Base-by-base conservation (phyloP, 805 yeast species). In the Starmerella stigmatis region DNA sequence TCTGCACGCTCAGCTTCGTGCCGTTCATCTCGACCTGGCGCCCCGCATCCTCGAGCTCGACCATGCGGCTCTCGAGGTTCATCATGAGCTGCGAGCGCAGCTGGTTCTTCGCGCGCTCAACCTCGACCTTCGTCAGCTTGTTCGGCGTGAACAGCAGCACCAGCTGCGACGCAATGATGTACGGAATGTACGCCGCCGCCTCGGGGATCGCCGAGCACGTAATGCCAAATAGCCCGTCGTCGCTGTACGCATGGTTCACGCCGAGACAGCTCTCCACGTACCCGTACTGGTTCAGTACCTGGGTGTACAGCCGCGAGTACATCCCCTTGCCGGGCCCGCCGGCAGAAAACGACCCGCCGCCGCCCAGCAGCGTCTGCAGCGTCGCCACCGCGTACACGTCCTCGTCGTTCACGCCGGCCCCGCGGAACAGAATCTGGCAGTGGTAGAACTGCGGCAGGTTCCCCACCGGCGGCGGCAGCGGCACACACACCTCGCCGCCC, bases 291-390 rank as follows among this genome's bases (percentile, higher is more conserved):
- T 89, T 89, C 60, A 92, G 70, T 2, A 92, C 94, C 55, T 86
- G 77, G 0, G 95, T 85, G 67, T 86, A 92, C 20, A 94, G 74
- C 48, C 97, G 73, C 4, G 96, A 85, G 62, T 86, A 92, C 97
- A 92, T 88, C 4, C 98, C 98, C 64, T 92, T 92, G 44, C 98
- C 98, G 15, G 98, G 98, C 0, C 98, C 98, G 53, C 98, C 98
- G 9, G 98, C 97, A 16, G 94, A 80, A 60, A 92, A 92, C 1
- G 97, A 86, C 5, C 96, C 94, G 46, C 97, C 98, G 29, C 97
- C 96, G 34, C 98, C 98, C 12, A 92, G 67, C 19, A 89, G 69
- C 48, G 88, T 85, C 61, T 92, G 97, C 47, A 92, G 69, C 1
- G 86, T 78, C 2, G 97, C 96, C 31, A 86, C 68, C 1, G 94